Conservation (phyloP, 2,329 filamentous ascomycete species). For the Fulvia fulva region DNA sequence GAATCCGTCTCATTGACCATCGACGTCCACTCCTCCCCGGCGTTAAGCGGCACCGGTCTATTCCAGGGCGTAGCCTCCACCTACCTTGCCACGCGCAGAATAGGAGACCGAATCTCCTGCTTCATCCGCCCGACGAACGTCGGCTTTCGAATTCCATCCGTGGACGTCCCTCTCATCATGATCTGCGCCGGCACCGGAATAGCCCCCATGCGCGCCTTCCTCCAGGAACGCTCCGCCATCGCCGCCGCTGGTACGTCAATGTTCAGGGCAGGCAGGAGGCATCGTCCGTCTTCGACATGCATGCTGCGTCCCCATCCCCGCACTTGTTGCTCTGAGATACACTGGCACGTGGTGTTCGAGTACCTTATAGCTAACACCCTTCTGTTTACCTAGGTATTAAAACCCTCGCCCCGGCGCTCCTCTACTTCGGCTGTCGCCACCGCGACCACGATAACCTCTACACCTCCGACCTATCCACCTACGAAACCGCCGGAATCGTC, state of each 20-base stretch:
- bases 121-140: constrained; percentile 36
- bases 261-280: no score
- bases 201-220: constrained; percentile 45
- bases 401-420: constrained; percentile 27
- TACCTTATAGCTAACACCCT: no score
- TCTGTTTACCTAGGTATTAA: not conserved
- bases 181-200: constrained; percentile 51
- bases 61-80: constrained; percentile 39
- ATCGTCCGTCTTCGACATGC: no score
- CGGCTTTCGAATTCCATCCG: constrained; percentile 39
- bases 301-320: no score
- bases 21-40: constrained; percentile 43
- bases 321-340: no score
- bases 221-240: constrained; percentile 40
- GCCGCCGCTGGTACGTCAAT: constrained; percentile 30
- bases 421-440: constrained; percentile 31
- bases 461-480: constrained; percentile 12
- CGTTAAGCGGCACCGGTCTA: constrained; percentile 18
- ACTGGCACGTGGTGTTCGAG: no score
- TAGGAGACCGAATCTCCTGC: constrained; percentile 38
- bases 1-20: constrained; percentile 54
- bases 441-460: constrained; percentile 33
- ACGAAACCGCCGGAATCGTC: constrained; percentile 14
- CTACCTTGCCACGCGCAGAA: constrained; percentile 36
- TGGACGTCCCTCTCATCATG: constrained; percentile 49